Base-by-base conservation (phyloP, 2,329 filamentous ascomycete genomes). In the Xylariaceae sp. region DNA sequence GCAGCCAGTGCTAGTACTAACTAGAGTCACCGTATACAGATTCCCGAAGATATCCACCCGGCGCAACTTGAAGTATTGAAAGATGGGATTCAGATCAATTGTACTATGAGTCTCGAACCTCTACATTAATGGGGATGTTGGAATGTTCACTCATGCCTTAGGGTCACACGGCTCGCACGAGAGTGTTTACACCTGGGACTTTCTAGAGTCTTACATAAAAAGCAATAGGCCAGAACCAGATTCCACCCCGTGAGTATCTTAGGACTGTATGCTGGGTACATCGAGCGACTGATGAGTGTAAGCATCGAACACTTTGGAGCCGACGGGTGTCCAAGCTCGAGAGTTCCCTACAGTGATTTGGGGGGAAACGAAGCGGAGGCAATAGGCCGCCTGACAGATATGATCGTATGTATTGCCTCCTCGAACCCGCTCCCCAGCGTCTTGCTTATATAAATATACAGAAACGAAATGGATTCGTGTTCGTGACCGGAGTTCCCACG, bases 381-480 rank as follows among this genome's bases (percentile, higher is more conserved):
- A 5, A 74, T 94, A 28, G 78, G 80, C 22, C 68, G 76, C 18
- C 78, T 89, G 75, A 83, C 86, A n/a, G 71, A 74, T 34, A 76
- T 81, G 34, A 87, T 95, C 60, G 85, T 68, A 59, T 41, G 65
- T 31, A 31, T 40, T 42, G 4, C 5, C n/a, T 31, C 39, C 42
- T 14, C 22, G 3, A 45, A 14, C 9, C 12, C 22, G 14, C 18
- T 31, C 4, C 5, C 31, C 6, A 10, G 28, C 41, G 16, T 43
- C 28, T 50, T 12, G 49, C 63, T 61, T 44, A 63, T 34, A 49
- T 45, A 9, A 9, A 39, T 41, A 16, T 55, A 28, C 22, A 92
- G 88, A 80, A 81, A 53, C 68, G 73, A 54, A 82, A 80, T 56
- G 92, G 93, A 3, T 90, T 96, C 66, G 89, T 81, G 61, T 93